Conservation (phyloP, 1,139 yeast species). For the Debaryomyces fabryi region DNA sequence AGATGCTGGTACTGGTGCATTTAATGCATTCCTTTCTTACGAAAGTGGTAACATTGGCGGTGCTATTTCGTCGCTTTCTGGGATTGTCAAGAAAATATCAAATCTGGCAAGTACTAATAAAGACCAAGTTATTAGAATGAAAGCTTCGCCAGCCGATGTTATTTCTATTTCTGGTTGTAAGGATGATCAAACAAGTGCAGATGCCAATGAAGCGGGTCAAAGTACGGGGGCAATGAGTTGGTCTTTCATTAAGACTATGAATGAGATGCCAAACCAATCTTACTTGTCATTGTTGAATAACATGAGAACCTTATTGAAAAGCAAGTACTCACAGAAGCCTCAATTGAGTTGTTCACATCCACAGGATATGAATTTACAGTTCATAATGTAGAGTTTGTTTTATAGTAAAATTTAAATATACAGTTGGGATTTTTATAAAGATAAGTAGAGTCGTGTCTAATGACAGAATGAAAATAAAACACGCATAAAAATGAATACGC, state of each 20-base stretch:
- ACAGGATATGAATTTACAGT: constrained; percentile 72
- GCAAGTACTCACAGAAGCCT: constrained; percentile 84
- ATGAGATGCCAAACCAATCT: constrained; percentile 69
- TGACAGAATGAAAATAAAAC: constrained; percentile 4
- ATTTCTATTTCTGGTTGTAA: constrained; percentile 87
- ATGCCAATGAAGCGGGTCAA: constrained; percentile 73
- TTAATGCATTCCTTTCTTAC: constrained; percentile 72
- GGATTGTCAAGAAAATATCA: constrained; percentile 51
- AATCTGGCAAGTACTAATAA: constrained; percentile 29
- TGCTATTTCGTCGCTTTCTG: constrained; percentile 43
- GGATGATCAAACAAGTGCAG: constrained; percentile 82
- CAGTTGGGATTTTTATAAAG: not conserved
- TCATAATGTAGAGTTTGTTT: constrained; percentile 32
- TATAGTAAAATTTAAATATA: constrained; percentile 2
- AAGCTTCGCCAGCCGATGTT: constrained; percentile 88
- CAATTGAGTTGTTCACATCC: constrained; percentile 87
- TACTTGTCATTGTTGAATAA: constrained; percentile 78
- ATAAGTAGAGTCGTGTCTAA: constrained; percentile 3
- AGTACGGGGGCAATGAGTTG: constrained; percentile 96
- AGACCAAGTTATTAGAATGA: constrained; percentile 46
- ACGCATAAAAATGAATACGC: not conserved
- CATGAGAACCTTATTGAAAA: constrained; percentile 69
- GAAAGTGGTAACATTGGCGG: constrained; percentile 70
- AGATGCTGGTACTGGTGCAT: constrained; percentile 79
- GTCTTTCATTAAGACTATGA: constrained; percentile 77